Conservation (phyloP, 2,329 filamentous ascomycete species). For the Alternaria arbusti region DNA sequence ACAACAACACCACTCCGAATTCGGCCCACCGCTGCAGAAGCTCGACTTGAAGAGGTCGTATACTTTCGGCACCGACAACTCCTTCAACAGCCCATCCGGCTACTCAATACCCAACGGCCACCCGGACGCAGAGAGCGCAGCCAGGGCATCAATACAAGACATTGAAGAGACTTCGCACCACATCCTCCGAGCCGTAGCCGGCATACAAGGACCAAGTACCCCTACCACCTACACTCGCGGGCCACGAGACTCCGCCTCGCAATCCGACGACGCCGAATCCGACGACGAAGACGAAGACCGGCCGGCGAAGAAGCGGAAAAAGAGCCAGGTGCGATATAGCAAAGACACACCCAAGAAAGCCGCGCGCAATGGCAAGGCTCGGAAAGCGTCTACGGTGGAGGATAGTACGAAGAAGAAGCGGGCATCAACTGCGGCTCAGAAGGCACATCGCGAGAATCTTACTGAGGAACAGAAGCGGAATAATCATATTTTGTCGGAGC, state of each 20-base stretch:
- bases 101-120: constrained; percentile 31
- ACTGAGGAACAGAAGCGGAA: constrained; percentile 81
- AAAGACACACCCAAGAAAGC: constrained; percentile 29
- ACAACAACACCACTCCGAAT: constrained; percentile 27
- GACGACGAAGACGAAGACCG: constrained; percentile 29
- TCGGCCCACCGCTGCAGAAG: constrained; percentile 21
- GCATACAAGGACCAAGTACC: constrained; percentile 10
- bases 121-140: constrained; percentile 32
- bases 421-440: constrained; percentile 30
- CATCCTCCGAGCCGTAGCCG: constrained; percentile 13
- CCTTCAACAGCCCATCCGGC: constrained; percentile 41
- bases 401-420: constrained; percentile 36
- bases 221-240: constrained; percentile 11
- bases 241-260: constrained; percentile 25
- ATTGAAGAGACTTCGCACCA: constrained; percentile 26
- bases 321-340: constrained; percentile 18
- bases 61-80: constrained; percentile 45
- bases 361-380: constrained; percentile 25
- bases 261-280: constrained; percentile 31
- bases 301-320: constrained; percentile 35
- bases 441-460: constrained; percentile 61
- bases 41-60: constrained; percentile 38
- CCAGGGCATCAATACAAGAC: constrained; percentile 32
- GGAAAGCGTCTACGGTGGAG: constrained; percentile 29
- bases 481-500: constrained; percentile 87